Base-by-base conservation (phyloP, 331 rosid species). In the Rosa hybrid region DNA sequence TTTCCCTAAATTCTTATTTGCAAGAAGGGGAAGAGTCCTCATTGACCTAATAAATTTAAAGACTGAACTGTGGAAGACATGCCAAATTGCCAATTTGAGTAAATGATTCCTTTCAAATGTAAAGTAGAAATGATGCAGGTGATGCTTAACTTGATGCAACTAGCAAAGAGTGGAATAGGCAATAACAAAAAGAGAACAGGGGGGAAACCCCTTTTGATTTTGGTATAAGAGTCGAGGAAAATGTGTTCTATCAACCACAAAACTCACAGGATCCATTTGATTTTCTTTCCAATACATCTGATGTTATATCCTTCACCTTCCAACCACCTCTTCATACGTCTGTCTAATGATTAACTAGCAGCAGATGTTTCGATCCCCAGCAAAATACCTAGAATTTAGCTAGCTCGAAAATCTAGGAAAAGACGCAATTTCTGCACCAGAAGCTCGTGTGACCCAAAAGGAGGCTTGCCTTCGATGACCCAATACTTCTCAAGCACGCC, bases 401-500 rank as follows among this genome's bases (percentile, higher is more conserved):
- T 86, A 41, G 96, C 98, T 82, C 88, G 89, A 45, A 86, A 93
- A 82, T 96, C 98, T 60, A 91, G 86, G 87, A 92, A 96, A 57
- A 89, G 86, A 2, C 82, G 91, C 75, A 96, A 25, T 74, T 93
- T 96, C 76, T 90, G 94, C 68, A 84, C 13, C 6, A 93, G 87
- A 82, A 90, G 82, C 78, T 96, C 98, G 0, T 85, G 88, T 45
- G 90, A 82, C 71, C 98, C 97, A 4, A 86, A 93, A 44, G 68
- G 74, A 34, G 91, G 94, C 80, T 91, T 88, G 71, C 75, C 85
- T 41, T 78, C 68, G 0, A 80, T 79, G 77, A 92, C 68, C 99
- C 99, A 96, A 72, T 96, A 93, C 83, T 92, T 96, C 84, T 96
- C 99, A 18, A 93, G 91, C 76, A 88, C 77, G 54, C 92, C 94